phyloP scores from a whole-genome alignment of 768 basidiomycete genomes.

The Pisolithus tinctorius region DNA sequence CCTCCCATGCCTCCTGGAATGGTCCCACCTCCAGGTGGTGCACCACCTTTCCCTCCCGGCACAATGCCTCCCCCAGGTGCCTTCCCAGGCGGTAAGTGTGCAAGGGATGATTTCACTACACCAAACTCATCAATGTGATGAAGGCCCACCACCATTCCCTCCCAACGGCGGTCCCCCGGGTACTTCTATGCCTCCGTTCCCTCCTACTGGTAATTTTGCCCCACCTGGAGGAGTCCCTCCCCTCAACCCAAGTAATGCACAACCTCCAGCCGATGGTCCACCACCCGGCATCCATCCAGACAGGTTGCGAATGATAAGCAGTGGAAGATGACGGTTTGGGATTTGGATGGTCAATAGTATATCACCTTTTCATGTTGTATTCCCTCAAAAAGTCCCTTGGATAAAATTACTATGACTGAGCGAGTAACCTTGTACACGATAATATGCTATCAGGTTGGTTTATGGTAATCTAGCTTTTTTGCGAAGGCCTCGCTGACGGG shows the following conservation, averaged over 20 bases:
- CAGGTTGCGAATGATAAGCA: conserved; percentile 71
- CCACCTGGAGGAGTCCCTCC: conserved; percentile 40
- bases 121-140: conserved; percentile 1
- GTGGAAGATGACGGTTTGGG: conserved; percentile 15
- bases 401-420: background rate
- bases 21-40: conserved; percentile 51
- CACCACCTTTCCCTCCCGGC: conserved; percentile 70
- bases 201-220: conserved; percentile 26
- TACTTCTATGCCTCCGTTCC: conserved; percentile 26
- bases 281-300: conserved; percentile 83
- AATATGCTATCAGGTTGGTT: background rate
- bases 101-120: background rate
- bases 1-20: conserved; percentile 44
- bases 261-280: conserved; percentile 32
- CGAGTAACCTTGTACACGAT: background rate
- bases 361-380: background rate
- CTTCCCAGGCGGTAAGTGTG: conserved; percentile 41
- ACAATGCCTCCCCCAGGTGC: conserved; percentile 40
- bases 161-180: conserved; percentile 29
- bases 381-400: no score
- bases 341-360: background rate
- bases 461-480: conserved; percentile 11
- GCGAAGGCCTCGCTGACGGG: conserved; percentile 19
- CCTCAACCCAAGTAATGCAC: conserved; percentile 24
- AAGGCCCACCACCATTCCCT: conserved; percentile 47